Conservation (phyloP, 306 rosid species). For the Carpinus fangiana region DNA sequence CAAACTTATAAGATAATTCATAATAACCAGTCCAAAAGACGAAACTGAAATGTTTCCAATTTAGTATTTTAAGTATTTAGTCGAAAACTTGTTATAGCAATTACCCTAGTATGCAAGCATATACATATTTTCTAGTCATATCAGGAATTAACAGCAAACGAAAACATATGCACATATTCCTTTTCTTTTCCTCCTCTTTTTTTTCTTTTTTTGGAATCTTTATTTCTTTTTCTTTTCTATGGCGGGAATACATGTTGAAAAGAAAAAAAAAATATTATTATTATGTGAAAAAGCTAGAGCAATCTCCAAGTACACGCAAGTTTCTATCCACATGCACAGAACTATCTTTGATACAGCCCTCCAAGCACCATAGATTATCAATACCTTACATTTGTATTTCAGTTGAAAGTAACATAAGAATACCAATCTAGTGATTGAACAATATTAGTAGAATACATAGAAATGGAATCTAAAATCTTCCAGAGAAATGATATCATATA, state of each 20-base stretch:
- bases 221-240: background rate
- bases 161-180: background rate
- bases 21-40: background rate
- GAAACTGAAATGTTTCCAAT: background rate
- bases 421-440: background rate
- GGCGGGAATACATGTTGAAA: background rate
- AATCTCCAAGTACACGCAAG: background rate
- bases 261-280: too few species aligned
- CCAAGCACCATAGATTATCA: background rate
- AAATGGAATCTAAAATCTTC: background rate
- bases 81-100: background rate
- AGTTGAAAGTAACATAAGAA: background rate
- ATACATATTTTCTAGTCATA: background rate
- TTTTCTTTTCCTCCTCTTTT: background rate
- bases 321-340: background rate
- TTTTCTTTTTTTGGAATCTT: too few species aligned
- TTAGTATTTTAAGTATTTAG: background rate
- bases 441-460: background rate
- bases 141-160: background rate
- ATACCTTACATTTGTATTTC: background rate
- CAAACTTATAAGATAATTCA: background rate
- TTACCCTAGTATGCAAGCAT: background rate
- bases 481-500: background rate
- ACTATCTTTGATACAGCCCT: background rate
- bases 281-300: background rate